Conservation (phyloP, 2,329 filamentous ascomycete genomes). For the Phyllosticta ampelicida region DNA sequence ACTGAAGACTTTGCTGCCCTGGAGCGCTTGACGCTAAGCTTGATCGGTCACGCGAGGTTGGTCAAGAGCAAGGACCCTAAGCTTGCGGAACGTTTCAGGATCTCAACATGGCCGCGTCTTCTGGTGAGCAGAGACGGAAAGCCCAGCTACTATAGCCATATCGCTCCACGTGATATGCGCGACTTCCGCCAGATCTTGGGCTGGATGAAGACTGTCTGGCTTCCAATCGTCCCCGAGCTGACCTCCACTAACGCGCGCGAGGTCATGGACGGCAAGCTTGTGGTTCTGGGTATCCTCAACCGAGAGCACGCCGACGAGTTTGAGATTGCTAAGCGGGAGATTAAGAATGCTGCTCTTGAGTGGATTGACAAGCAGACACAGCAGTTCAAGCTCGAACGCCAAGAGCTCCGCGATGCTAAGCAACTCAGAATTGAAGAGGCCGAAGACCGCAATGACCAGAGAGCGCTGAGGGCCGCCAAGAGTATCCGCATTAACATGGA, state of each 20-base stretch:
- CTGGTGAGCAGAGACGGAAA: constrained; percentile 82
- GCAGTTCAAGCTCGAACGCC: constrained; percentile 81
- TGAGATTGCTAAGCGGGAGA: constrained; percentile 65
- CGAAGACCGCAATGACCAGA: constrained; percentile 82
- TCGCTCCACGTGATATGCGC: constrained; percentile 82
- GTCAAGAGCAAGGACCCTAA: constrained; percentile 78
- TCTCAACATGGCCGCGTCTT: constrained; percentile 91
- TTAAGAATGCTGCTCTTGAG: constrained; percentile 90
- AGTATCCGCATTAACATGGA: constrained; percentile 86
- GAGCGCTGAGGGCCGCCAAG: constrained; percentile 78
- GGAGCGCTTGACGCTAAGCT: constrained; percentile 72
- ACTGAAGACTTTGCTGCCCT: constrained; percentile 84
- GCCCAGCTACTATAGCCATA: constrained; percentile 77
- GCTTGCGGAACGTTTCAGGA: constrained; percentile 77
- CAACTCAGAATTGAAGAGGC: constrained; percentile 94
- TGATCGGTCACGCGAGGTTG: constrained; percentile 84
- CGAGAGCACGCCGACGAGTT: constrained; percentile 73
- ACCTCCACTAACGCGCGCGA: constrained; percentile 85
- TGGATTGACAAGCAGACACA: constrained; percentile 97
- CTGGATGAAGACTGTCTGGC: constrained; percentile 96
- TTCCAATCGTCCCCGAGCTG: constrained; percentile 89
- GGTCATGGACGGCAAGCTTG: constrained; percentile 88
- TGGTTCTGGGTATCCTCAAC: constrained; percentile 84
- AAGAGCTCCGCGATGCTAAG: constrained; percentile 89
- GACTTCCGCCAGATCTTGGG: constrained; percentile 67